Conservation (phyloP, 2,329 filamentous ascomycete species). For the Sarocladium brachiariae region DNA sequence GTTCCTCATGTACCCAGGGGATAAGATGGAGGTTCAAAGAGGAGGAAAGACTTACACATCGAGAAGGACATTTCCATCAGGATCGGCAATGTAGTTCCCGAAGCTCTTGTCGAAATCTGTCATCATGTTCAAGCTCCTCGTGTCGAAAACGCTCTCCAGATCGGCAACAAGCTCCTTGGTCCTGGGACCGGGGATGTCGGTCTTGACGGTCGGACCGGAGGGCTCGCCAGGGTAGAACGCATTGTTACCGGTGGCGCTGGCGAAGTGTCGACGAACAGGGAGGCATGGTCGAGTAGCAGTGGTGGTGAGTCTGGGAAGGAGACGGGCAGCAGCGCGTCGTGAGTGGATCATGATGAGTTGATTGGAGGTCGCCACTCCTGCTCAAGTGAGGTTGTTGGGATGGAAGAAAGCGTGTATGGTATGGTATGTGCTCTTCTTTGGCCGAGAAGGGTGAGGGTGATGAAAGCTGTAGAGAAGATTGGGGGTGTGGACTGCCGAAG, state of each 20-base stretch:
- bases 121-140: constrained; percentile 77
- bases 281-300: not conserved
- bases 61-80: constrained; percentile 65
- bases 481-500: too few species aligned
- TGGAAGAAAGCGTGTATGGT: too few species aligned
- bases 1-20: too few species aligned
- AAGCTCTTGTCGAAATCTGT: constrained; percentile 65
- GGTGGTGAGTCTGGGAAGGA: not conserved
- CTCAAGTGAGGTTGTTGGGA: too few species aligned
- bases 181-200: constrained; percentile 68
- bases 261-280: not conserved
- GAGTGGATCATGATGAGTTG: constrained; percentile 1
- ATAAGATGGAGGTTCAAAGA: not conserved
- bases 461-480: too few species aligned
- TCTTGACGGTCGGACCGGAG: constrained; percentile 45
- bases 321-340: not conserved
- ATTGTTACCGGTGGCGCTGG: constrained; percentile 23
- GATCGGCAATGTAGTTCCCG: constrained; percentile 75
- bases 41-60: constrained; percentile 49
- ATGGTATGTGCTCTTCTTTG: too few species aligned
- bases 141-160: constrained; percentile 76
- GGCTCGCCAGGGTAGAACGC: constrained; percentile 44
- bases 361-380: too few species aligned
- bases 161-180: constrained; percentile 62
- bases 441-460: too few species aligned